phyloP scores from a whole-genome alignment of 257 asterid species.

The Nicotiana tabacum region DNA sequence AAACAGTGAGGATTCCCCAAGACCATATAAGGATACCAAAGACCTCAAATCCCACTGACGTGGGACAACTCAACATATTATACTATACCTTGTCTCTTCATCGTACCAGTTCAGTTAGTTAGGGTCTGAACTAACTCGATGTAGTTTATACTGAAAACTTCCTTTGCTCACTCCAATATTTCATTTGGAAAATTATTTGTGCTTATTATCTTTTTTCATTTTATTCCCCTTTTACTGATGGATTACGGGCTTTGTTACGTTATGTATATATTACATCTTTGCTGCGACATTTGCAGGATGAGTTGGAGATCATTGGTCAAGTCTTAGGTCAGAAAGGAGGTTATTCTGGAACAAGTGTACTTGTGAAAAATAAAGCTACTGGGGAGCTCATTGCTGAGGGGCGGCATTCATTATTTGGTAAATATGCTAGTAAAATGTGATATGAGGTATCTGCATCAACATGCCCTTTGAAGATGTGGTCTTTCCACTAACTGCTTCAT shows the following conservation, averaged over 20 bases:
- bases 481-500: neutral
- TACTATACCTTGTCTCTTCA: neutral
- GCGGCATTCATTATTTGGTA: slow-evolving; percentile 60
- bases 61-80: too few species aligned
- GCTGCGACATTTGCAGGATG: slow-evolving; percentile 43
- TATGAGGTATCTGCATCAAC: neutral
- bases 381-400: slow-evolving; percentile 83
- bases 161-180: neutral
- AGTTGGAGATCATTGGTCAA: slow-evolving; percentile 55
- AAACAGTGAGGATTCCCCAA: too few species aligned
- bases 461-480: neutral
- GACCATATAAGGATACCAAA: too few species aligned
- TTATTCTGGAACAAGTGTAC: slow-evolving; percentile 52
- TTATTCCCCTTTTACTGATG: neutral
- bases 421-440: slow-evolving; percentile 63
- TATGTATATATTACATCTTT: neutral
- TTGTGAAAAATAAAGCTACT: slow-evolving; percentile 54
- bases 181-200: neutral
- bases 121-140: neutral
- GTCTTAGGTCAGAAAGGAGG: slow-evolving; percentile 46
- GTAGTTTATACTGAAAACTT: neutral
- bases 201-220: neutral
- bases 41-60: too few species aligned
- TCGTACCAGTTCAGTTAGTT: neutral
- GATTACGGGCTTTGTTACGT: neutral